phyloP scores from a whole-genome alignment of 2,329 filamentous ascomycete species.

The Didymella glomerata region DNA sequence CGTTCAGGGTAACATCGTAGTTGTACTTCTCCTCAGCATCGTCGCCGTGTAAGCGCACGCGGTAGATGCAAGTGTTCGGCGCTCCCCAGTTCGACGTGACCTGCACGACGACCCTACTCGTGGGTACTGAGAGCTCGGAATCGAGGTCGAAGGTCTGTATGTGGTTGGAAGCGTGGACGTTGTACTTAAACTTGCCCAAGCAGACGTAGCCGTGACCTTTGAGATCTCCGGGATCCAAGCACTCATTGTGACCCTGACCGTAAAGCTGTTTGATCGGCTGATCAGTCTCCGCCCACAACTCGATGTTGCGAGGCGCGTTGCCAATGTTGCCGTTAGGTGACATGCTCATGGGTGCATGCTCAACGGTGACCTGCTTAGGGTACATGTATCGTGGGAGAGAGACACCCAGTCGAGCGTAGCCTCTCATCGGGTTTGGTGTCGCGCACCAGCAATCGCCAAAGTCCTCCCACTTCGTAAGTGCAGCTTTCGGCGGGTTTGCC shows the following conservation, averaged over 20 bases:
- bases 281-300: constrained; percentile 55
- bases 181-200: constrained; percentile 53
- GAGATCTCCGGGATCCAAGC: constrained; percentile 23
- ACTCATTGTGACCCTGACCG: constrained; percentile 27
- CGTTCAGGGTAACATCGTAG: constrained; percentile 31
- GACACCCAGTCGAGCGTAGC: constrained; percentile 72
- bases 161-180: constrained; percentile 52
- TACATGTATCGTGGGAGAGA: constrained; percentile 47
- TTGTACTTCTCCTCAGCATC: constrained; percentile 30
- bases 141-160: constrained; percentile 54
- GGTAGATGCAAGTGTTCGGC: constrained; percentile 58
- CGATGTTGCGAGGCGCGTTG: constrained; percentile 54
- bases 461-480: constrained; percentile 76
- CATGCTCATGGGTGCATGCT: constrained; percentile 55
- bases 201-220: constrained; percentile 48
- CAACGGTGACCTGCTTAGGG: constrained; percentile 55
- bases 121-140: constrained; percentile 37
- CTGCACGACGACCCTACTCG: constrained; percentile 51
- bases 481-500: constrained; percentile 58
- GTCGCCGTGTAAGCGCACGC: constrained; percentile 55
- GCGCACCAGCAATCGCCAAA: constrained; percentile 90
- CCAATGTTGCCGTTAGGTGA: constrained; percentile 49
- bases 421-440: constrained; percentile 55
- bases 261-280: constrained; percentile 35
- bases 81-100: constrained; percentile 56